Percentiles rank a stretch among this genome's conserved stretches.
phyloP scores from a whole-genome alignment of 352 stramenopile genomes.

The Detonula confervacea region DNA sequence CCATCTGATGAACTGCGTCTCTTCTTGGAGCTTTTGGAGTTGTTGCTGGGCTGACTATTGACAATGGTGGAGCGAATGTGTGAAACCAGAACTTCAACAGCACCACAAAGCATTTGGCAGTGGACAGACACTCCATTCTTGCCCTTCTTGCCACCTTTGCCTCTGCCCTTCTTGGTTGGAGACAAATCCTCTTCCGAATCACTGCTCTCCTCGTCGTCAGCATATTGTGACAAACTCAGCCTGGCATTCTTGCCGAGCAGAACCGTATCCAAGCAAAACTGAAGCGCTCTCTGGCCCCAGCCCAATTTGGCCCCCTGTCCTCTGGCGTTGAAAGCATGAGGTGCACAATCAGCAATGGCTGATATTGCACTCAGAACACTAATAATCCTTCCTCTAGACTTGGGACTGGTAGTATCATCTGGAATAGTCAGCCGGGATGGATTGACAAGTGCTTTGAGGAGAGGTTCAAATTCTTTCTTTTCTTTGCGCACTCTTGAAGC shows the following conservation, averaged over 20 bases:
- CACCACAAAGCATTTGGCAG: slow-evolving; percentile 64
- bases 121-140: slow-evolving; percentile 49
- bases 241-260: slow-evolving; percentile 51
- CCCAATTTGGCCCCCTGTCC: slow-evolving; percentile 24
- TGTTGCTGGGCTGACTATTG: slow-evolving; percentile 18
- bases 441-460: slow-evolving; percentile 68
- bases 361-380: slow-evolving; percentile 70
- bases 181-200: slow-evolving; percentile 40
- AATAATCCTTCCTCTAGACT: slow-evolving; percentile 56
- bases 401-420: slow-evolving; percentile 39
- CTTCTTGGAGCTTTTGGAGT: not conserved
- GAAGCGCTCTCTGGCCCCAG: slow-evolving; percentile 43
- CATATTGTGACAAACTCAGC: slow-evolving; percentile 30
- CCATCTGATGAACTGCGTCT: no score
- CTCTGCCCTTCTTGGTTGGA: slow-evolving; percentile 15
- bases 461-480: slow-evolving; percentile 55
- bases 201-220: slow-evolving; percentile 26
- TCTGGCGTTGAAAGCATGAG: slow-evolving; percentile 58
- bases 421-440: slow-evolving; percentile 59
- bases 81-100: slow-evolving; percentile 75
- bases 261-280: slow-evolving; percentile 60
- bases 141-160: slow-evolving; percentile 20
- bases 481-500: slow-evolving; percentile 34
- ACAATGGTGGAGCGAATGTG: slow-evolving; percentile 67
- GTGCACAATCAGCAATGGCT: slow-evolving; percentile 65